Base-by-base conservation (phyloP, 495 filamentous ascomycete genomes). In the Ascobolus immersus region DNA sequence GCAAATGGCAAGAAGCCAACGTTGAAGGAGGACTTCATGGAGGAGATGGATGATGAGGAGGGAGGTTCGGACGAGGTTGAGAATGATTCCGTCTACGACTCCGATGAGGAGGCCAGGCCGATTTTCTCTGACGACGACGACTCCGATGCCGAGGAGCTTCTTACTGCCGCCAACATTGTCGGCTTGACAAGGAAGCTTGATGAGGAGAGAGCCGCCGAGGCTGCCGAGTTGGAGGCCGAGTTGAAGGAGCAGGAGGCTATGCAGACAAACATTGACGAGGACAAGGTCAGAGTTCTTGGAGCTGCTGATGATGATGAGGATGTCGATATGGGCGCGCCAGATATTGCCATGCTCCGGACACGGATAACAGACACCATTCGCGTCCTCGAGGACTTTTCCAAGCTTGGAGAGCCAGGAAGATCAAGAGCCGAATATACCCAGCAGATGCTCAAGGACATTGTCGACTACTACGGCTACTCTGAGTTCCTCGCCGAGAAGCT, bases 41-140 rank as follows among this genome's bases (percentile, higher is more conserved):
- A 40, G 32, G 45, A 35, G 21, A 37, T 55, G 10, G 43, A 62
- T 29, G 55, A 58, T 0, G 45, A 55, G 15, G 56, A 54, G 13
- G 55, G 46, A 36, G 50, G 48, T 9, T 41, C 39, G 15, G 51
- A 44, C 14, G 44, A 29, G 7, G 33, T 66, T 2, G 56, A 55
- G 9, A 61, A 66, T 43, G 68, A 72, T 36, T 65, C 71, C 44
- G 37, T 51, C 26, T 71, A 70, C 39, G 80, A 81, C 44, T 86
- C 77, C 9, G 73, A 68, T 25, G 69, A 72, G 27, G 71, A 75
- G 33, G 53, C 43, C 13, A 41, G 54, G 47, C 64, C 70, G 23
- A 73, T 86, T 56, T 96, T 91, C 58, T 94, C 86, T 0, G 84
- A 93, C 36, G 86, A 96, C 45, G 82, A 84, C 38, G 69, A 79